Evolutionary conservation across 768 basidiomycete species (phyloP), one percentile per base, ranked within the genome.

Genomic region (Rossbeevera mucosa): DNA sequence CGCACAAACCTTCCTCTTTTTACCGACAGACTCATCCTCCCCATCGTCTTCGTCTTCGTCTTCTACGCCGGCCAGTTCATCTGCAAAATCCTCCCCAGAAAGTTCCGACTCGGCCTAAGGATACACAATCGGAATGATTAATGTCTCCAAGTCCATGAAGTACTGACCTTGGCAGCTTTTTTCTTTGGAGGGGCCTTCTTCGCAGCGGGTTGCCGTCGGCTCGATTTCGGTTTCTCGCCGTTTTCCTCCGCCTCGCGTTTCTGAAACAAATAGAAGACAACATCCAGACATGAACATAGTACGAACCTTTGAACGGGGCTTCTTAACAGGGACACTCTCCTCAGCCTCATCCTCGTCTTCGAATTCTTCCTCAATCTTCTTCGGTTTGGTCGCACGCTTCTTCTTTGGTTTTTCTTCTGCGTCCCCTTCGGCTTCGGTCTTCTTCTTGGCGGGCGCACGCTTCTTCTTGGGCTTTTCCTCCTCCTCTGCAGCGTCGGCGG

Each of bases 1-100:
- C 0, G 8, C 16, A 20, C 71, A 20, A 59, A 83, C 86, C 82
- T 88, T 86, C 71, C 85, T 83, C 71, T 90, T 91, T 74, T 83
- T 87, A 61, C 63, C 64, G 9, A 51, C 51, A 18, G 65, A 67
- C 58, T 65, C 65, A 8, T 72, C 73, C 9, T 72, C 73, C 7
- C 47, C 54, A 7, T 69, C 70, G 2, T 74, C 73, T 11, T 80
- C 78, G 13, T 76, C 78, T 1, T 76, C 77, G 5, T 77, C 79
- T 11, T 75, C 77, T n/a, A 74, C 69, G 1, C 68, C 76, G 53
- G 63, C 75, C 62, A 74, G 63, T 40, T 72, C 77, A 5, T 71
- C 76, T 9, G 59, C 69, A 46, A 77, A 77, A 58, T 81, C 77
- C 47, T 80, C 79, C 9, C 69, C 80, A 6, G 72, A 73, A 48